Conservation (phyloP, 768 basidiomycete genomes). For the Gautieria morchelliformis region DNA sequence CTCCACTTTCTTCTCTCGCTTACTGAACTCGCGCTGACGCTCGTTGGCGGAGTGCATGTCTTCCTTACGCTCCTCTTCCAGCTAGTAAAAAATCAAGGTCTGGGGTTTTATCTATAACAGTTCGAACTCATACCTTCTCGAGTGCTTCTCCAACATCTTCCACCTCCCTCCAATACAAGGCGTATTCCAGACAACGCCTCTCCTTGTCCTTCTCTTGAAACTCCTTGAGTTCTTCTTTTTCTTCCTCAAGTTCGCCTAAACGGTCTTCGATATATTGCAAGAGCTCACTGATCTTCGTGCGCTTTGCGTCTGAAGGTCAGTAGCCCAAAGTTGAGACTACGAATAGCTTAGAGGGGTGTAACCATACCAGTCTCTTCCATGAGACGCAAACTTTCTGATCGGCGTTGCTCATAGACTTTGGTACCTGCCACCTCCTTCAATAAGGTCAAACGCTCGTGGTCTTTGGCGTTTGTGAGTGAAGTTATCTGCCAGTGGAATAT, state of each 20-base stretch:
- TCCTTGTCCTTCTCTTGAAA: slow-evolving; percentile 96
- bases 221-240: slow-evolving; percentile 95
- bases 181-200: slow-evolving; percentile 88
- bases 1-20: slow-evolving; percentile 77
- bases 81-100: slow-evolving; percentile 15
- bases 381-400: slow-evolving; percentile 86
- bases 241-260: slow-evolving; percentile 86
- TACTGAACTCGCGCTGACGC: slow-evolving; percentile 71
- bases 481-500: slow-evolving; percentile 56
- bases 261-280: slow-evolving; percentile 87
- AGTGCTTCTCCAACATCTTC: slow-evolving; percentile 81
- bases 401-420: slow-evolving; percentile 93
- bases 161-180: slow-evolving; percentile 83
- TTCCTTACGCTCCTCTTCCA: slow-evolving; percentile 54
- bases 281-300: slow-evolving; percentile 82
- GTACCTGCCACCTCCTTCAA: slow-evolving; percentile 98
- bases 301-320: slow-evolving; percentile 54
- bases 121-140: slow-evolving; percentile 64
- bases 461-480: slow-evolving; percentile 92
- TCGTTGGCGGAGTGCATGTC: slow-evolving; percentile 82
- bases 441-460: slow-evolving; percentile 86
- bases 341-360: not conserved
- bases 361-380: slow-evolving; percentile 75
- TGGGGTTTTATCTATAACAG: not conserved
- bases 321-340: not conserved